Conservation (phyloP, 208 protist species). For the Acanthamoeba healyi region DNA sequence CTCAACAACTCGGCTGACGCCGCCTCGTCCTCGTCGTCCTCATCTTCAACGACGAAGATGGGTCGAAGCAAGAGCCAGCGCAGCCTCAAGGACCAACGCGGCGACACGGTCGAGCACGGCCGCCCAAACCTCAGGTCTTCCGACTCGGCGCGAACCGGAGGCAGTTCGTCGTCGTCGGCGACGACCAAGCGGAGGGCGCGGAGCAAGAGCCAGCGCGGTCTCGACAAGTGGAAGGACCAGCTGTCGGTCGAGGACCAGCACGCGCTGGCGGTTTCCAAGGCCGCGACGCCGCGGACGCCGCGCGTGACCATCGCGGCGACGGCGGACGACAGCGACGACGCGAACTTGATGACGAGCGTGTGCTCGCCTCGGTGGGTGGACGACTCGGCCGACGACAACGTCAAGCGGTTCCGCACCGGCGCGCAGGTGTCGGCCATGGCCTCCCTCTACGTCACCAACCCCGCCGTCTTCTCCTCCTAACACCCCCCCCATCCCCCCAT, state of each 20-base stretch:
- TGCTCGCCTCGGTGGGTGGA: background rate
- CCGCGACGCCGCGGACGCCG: background rate
- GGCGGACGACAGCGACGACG: background rate
- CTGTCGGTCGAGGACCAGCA: conserved; percentile 3
- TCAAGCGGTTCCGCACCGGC: background rate
- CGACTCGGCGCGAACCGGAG: background rate
- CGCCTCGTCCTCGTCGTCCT: background rate
- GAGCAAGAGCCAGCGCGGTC: conserved; percentile 17
- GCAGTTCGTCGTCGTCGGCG: background rate
- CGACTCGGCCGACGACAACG: background rate
- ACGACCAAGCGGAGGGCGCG: background rate
- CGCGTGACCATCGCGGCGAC: background rate
- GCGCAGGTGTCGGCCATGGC: conserved; percentile 14
- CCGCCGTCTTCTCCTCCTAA: background rate
- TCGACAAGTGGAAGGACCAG: conserved; percentile 11
- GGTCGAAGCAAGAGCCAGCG: background rate
- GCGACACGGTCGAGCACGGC: background rate
- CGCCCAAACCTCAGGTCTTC: background rate
- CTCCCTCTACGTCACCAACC: background rate
- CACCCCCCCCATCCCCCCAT: no score
- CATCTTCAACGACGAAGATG: background rate
- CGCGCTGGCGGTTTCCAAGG: background rate
- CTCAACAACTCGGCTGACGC: background rate
- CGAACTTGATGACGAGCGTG: background rate
- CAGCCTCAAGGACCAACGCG: background rate